Conservation (phyloP, 129 eudicot genomes). For the Oenanthe sinensis region DNA sequence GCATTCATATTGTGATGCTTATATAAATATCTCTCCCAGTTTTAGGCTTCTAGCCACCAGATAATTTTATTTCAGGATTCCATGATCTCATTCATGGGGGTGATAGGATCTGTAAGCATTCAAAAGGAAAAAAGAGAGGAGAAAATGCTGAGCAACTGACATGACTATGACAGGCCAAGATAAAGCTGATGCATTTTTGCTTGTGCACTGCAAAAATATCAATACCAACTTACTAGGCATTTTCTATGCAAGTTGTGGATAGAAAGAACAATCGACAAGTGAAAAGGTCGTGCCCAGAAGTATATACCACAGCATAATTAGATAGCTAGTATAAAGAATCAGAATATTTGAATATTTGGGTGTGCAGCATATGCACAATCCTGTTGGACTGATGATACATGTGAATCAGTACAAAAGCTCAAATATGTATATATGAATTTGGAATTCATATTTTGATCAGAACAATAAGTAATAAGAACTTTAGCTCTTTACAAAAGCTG, state of each 20-base stretch:
- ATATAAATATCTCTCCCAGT: not conserved
- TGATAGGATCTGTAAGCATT: not conserved
- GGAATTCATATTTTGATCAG: not conserved
- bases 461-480: not conserved
- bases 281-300: not conserved
- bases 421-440: not conserved
- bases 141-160: not conserved
- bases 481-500: not conserved
- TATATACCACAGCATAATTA: not conserved
- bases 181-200: not conserved
- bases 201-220: not conserved
- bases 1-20: not conserved
- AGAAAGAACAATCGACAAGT: not conserved
- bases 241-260: not conserved
- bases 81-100: not conserved
- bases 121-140: not conserved
- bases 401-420: not conserved
- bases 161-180: not conserved
- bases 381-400: not conserved
- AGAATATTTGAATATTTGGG: not conserved
- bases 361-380: not conserved
- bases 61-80: not conserved
- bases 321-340: not conserved
- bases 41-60: not conserved
- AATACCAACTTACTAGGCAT: not conserved